A percentile compares a stretch with the other conserved stretches of the same genome.
Conservation (phyloP, 257 asterid species). For the Cruciata laevipes region DNA sequence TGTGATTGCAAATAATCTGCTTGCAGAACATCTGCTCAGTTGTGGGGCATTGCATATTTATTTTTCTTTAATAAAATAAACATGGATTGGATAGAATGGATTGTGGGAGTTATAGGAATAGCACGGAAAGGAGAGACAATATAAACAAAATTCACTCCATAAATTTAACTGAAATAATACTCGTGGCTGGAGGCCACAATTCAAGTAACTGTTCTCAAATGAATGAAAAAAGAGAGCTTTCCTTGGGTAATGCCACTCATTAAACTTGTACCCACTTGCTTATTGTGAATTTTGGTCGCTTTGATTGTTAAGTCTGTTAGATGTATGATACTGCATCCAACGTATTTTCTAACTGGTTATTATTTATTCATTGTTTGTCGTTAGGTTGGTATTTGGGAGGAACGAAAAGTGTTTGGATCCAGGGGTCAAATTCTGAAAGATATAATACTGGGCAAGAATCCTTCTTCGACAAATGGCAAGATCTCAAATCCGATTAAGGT, state of each 20-base stretch:
- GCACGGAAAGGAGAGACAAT: not conserved
- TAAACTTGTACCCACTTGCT: not conserved
- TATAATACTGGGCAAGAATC: constrained; percentile 58
- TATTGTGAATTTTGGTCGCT: not conserved
- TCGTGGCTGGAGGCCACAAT: not conserved
- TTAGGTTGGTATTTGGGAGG: constrained; percentile 94
- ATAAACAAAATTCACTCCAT: not conserved
- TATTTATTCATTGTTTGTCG: constrained; percentile 12
- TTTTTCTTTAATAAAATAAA: not conserved
- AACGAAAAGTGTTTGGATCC: constrained; percentile 94
- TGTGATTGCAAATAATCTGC: not conserved
- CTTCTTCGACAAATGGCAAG: constrained; percentile 33
- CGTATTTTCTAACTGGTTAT: constrained; percentile 5
- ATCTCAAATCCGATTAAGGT: constrained; percentile 68
- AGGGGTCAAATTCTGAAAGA: constrained; percentile 81
- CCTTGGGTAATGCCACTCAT: not conserved
- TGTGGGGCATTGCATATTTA: not conserved
- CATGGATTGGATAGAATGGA: not conserved
- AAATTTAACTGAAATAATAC: not conserved
- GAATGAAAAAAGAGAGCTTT: not conserved
- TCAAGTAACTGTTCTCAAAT: not conserved
- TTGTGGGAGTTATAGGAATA: not conserved
- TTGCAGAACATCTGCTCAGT: not conserved
- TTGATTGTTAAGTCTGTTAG: not conserved
- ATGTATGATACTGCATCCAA: not conserved